Evolutionary conservation across 352 stramenopile genomes (phyloP).

Genomic region (Pythium utonaiense): DNA sequence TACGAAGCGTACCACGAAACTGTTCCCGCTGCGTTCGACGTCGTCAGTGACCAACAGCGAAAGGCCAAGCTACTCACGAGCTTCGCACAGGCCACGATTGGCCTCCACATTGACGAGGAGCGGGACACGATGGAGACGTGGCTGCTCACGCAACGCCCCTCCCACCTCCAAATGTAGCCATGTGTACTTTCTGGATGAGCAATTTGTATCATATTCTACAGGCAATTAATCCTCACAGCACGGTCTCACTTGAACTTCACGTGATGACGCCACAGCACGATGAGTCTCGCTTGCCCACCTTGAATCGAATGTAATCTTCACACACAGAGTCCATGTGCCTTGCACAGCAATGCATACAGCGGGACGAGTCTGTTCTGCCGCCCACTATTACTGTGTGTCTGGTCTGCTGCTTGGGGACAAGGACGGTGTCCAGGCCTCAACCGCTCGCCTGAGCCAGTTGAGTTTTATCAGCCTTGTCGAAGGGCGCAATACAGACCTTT

Average conservation of each 20-base stretch:
- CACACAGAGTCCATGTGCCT: too few species aligned
- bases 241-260: not conserved
- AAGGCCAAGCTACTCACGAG: slow-evolving; percentile 13
- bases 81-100: slow-evolving; percentile 12
- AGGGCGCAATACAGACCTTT: not conserved
- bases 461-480: not conserved
- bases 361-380: too few species aligned
- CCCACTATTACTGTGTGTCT: too few species aligned
- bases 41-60: slow-evolving; percentile 8
- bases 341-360: too few species aligned
- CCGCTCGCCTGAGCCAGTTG: not conserved
- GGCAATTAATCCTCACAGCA: not conserved
- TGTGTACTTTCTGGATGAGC: not conserved
- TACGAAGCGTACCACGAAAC: slow-evolving; percentile 8
- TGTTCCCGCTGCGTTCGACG: not conserved
- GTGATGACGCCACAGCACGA: not conserved
- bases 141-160: not conserved
- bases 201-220: not conserved
- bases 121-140: slow-evolving; percentile 12
- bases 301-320: too few species aligned
- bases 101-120: slow-evolving; percentile 8
- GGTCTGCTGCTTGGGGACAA: slow-evolving; percentile 9
- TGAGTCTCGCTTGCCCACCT: too few species aligned
- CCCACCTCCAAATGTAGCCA: slow-evolving; percentile 1
- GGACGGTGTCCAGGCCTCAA: not conserved